Evolutionary conservation across 257 asterid species (phyloP).

Genomic region (Gentiana straminea): DNA sequence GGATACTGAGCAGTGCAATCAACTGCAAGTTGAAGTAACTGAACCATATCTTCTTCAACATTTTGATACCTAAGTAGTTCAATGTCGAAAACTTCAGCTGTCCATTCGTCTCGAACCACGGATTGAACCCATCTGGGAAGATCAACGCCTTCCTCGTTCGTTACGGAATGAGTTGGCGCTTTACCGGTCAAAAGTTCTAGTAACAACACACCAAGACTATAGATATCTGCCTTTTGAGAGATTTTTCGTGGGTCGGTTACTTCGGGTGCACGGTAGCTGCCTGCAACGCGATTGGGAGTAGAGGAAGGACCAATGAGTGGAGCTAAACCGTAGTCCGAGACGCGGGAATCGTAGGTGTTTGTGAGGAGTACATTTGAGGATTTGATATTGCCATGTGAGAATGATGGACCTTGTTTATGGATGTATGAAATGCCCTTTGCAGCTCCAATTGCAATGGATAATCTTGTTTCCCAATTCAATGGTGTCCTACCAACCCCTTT

Average conservation of each 20-base stretch:
- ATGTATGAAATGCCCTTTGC: slow-evolving; percentile 37
- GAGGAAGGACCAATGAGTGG: slow-evolving; percentile 32
- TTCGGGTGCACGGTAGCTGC: slow-evolving; percentile 37
- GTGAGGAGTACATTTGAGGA: slow-evolving; percentile 49
- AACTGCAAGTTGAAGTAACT: slow-evolving; percentile 39
- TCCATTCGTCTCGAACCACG: slow-evolving; percentile 2
- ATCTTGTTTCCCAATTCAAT: slow-evolving; percentile 43
- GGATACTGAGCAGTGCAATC: slow-evolving; percentile 44
- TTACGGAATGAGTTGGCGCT: slow-evolving; percentile 29
- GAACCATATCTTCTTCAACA: slow-evolving; percentile 47
- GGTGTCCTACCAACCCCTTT: slow-evolving; percentile 44
- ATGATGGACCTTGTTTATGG: slow-evolving; percentile 33
- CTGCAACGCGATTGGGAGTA: slow-evolving; percentile 32
- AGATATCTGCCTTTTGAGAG: slow-evolving; percentile 43
- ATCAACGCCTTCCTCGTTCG: slow-evolving; percentile 39
- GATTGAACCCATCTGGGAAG: slow-evolving; percentile 51
- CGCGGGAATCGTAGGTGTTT: slow-evolving; percentile 27
- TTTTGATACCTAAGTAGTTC: slow-evolving; percentile 32
- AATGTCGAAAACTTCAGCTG: slow-evolving; percentile 33
- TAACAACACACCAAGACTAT: slow-evolving; percentile 37
- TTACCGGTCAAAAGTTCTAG: slow-evolving; percentile 11
- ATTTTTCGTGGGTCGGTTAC: slow-evolving; percentile 38
- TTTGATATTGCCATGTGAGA: slow-evolving; percentile 43
- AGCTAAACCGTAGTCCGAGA: slow-evolving; percentile 41
- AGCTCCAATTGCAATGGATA: slow-evolving; percentile 34